Evolutionary conservation across 2,329 filamentous ascomycete species (phyloP).

Genomic region (Hypomyces rosellus): DNA sequence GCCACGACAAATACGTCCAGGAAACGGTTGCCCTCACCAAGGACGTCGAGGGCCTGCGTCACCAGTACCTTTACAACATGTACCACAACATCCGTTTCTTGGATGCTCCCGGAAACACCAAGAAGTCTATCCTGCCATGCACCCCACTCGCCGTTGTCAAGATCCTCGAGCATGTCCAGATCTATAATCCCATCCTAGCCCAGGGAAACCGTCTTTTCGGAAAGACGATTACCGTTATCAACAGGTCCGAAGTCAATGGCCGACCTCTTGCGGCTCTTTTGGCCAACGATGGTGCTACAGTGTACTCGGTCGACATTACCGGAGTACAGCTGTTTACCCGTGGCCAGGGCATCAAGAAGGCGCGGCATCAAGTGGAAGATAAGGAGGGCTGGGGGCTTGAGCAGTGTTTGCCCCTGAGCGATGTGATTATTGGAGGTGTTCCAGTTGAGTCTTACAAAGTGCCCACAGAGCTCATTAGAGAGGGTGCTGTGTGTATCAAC

Average conservation of each 20-base stretch:
- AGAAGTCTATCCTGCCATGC: conserved; percentile 92
- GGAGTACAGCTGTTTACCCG: conserved; percentile 90
- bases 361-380: conserved; percentile 79
- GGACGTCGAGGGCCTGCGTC: conserved; percentile 91
- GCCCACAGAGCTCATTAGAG: conserved; percentile 71
- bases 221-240: conserved; percentile 92
- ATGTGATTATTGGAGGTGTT: conserved; percentile 92
- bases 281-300: conserved; percentile 90
- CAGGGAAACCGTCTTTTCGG: conserved; percentile 91
- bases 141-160: conserved; percentile 95
- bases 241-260: conserved; percentile 92
- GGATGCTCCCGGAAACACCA: conserved; percentile 66
- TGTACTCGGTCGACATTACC: conserved; percentile 90
- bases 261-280: conserved; percentile 85
- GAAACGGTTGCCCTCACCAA: conserved; percentile 86
- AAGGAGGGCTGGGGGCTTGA: conserved; percentile 73
- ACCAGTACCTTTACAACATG: conserved; percentile 98
- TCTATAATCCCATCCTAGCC: conserved; percentile 92
- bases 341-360: conserved; percentile 78
- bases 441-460: conserved; percentile 87
- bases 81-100: conserved; percentile 97
- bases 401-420: conserved; percentile 78
- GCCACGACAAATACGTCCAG: conserved; percentile 91
- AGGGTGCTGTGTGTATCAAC: conserved; percentile 97
- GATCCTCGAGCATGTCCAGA: conserved; percentile 89